Conservation (phyloP, 2,329 filamentous ascomycete genomes). For the Pseudocercospora cruenta region DNA sequence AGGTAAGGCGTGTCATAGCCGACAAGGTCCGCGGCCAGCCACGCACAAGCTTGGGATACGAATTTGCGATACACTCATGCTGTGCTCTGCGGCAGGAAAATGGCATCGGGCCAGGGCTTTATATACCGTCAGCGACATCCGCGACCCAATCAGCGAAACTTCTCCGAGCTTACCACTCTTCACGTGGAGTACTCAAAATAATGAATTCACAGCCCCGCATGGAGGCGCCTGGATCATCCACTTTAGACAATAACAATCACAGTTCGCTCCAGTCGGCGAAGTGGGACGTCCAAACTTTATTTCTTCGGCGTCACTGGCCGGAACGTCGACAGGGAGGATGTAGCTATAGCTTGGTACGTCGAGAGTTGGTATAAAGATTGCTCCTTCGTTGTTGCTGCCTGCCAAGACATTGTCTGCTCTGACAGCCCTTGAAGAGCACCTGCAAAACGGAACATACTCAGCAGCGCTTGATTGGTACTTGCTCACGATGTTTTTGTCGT, state of each 20-base stretch:
- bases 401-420: not conserved
- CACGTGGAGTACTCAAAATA: not conserved
- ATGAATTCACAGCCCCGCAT: conserved; percentile 7
- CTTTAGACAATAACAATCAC: not conserved
- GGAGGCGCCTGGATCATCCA: not conserved
- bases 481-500: conserved; percentile 41
- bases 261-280: conserved; percentile 5
- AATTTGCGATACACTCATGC: not conserved
- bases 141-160: conserved; percentile 17
- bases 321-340: not conserved
- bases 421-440: not conserved
- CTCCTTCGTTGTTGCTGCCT: not conserved
- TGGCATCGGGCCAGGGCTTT: not conserved
- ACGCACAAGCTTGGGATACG: not conserved
- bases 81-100: not conserved
- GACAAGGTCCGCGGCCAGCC: not conserved
- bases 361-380: conserved; percentile 7
- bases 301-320: conserved; percentile 9
- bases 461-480: too few relatives aligned
- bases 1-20: not conserved
- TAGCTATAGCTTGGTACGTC: not conserved
- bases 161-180: conserved; percentile 15
- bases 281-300: conserved; percentile 19
- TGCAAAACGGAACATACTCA: not conserved
- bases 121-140: conserved; percentile 8